Evolutionary conservation across 176 grass and related monocot species (phyloP).

Genomic region (Oryza nivara): DNA sequence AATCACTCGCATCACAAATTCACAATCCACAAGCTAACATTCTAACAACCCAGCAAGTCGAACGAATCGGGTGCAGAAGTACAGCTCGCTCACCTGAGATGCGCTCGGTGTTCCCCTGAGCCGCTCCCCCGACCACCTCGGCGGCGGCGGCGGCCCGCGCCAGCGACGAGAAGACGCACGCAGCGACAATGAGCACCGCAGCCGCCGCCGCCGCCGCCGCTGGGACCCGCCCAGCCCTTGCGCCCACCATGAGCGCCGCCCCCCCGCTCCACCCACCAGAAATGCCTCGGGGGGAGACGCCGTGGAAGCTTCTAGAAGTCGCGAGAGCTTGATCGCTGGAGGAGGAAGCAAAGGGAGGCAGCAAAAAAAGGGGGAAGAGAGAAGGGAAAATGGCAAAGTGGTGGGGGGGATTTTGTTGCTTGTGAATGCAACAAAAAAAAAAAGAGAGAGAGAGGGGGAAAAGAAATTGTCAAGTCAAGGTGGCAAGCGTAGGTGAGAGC

Average conservation of each 20-base stretch:
- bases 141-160: neutral
- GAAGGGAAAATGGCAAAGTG: neutral
- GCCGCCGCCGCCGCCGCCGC: neutral
- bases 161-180: constrained; percentile 3
- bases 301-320: constrained; percentile 31
- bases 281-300: neutral
- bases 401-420: constrained; percentile 12
- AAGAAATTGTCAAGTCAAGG: neutral
- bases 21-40: neutral
- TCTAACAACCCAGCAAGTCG: neutral
- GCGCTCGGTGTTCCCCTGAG: constrained; percentile 41
- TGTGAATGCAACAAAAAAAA: neutral
- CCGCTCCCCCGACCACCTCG: neutral
- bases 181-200: constrained; percentile 22
- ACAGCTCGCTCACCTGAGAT: constrained; percentile 40
- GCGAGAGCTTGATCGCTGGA: neutral
- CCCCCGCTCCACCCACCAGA: neutral
- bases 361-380: neutral
- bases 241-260: constrained; percentile 20
- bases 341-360: neutral
- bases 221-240: neutral
- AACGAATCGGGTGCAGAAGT: neutral
- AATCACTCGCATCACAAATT: neutral
- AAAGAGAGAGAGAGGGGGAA: neutral
- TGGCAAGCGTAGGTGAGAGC: neutral